Base-by-base conservation (phyloP, 169 alveolate species). In the Plasmodium fragile region DNA sequence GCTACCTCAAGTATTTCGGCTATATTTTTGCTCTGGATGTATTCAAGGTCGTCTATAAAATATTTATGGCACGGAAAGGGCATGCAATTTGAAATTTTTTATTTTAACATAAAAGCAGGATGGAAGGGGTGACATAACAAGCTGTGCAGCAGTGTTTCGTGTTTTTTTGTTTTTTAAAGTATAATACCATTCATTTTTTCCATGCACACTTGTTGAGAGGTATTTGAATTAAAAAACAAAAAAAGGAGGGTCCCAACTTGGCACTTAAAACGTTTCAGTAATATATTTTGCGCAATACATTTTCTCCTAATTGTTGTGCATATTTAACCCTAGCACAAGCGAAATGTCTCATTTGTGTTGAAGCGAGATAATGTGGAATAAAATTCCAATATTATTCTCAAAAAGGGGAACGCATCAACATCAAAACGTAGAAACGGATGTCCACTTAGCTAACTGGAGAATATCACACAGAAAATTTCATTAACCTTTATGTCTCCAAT, bases 1-100 rank as follows among this genome's bases (percentile, higher is more conserved):
- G 16, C 49, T 77, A 85, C 93, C 93, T 85, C 93, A 73, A 85
- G 53, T 85, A 85, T 85, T 75, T 85, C 85, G 8, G 34, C 65
- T 73, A 85, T 22, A 52, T 85, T 85, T 75, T 85, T 85, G n/a
- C 65, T 75, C 30, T 49, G 73, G 59, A 85, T 59, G 41, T 85
- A 85, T 69, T 85, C 87, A 32, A 73, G 69, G 30, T 85, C 82
- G 25, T 85, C 93, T 85, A 43, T 22, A 73, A 73, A 53, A 36
- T 34, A 43, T 83, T 22, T 39, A 18, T 69, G 49, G 45, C 45
- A 65, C 34, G 52, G 77, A 43, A 70, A 70, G 77, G 34, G 52
- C 52, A 70, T 69, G 39, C 11, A 34, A 82, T 11, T 65, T 39
- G 16, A 41, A 30, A 81, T 1, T 81, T 49, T 81, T 81, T 41